Evolutionary conservation across 495 filamentous ascomycete genomes (phyloP).

Genomic region (Tuber indicum): DNA sequence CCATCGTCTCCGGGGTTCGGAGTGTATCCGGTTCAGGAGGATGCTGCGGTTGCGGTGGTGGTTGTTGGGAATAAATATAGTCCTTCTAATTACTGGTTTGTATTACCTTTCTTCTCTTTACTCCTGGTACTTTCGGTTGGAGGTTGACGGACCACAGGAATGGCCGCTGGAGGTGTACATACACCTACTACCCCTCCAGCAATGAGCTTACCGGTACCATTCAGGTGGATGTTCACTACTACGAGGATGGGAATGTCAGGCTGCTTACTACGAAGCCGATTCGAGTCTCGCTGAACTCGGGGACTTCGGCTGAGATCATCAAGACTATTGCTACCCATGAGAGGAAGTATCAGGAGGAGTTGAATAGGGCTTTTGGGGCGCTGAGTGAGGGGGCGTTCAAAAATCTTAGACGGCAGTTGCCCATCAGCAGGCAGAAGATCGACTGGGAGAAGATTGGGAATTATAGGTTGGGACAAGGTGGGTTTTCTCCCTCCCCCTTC

Average conservation of each 20-base stretch:
- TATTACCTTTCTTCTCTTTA: neutral
- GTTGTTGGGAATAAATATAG: conserved; percentile 94
- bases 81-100: conserved; percentile 90
- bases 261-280: conserved; percentile 77
- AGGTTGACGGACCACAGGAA: conserved; percentile 54
- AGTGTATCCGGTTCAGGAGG: conserved; percentile 69
- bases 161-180: conserved; percentile 87
- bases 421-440: conserved; percentile 95
- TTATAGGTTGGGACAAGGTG: conserved; percentile 73
- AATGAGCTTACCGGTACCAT: conserved; percentile 59
- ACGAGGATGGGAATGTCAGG: conserved; percentile 97
- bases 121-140: neutral
- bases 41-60: conserved; percentile 68
- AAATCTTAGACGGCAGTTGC: conserved; percentile 81
- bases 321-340: conserved; percentile 70
- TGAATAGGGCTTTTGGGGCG: conserved; percentile 80
- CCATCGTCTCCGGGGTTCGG: conserved; percentile 65
- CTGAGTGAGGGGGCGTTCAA: conserved; percentile 95
- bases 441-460: conserved; percentile 99
- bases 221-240: conserved; percentile 94
- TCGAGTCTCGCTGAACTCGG: conserved; percentile 52
- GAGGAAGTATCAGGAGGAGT: conserved; percentile 90
- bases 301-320: conserved; percentile 61
- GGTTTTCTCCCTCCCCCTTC: neutral
- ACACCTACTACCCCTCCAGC: conserved; percentile 63